A percentile compares a stretch with the other conserved stretches of the same genome.
Conservation (phyloP, 2,329 filamentous ascomycete genomes). For the Xylaria sp. region DNA sequence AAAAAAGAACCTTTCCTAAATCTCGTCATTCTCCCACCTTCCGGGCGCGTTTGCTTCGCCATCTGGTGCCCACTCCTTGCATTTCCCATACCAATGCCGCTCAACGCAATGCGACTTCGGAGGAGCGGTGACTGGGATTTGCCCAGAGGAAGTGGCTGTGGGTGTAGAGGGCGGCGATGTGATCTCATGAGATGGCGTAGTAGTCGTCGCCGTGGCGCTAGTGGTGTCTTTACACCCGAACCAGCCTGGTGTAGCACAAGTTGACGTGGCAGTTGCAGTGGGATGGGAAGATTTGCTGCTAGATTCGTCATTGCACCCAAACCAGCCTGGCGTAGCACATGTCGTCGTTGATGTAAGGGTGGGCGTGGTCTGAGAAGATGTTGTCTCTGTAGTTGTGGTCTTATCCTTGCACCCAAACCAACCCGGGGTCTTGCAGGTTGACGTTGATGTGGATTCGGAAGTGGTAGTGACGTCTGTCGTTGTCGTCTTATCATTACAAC, state of each 20-base stretch:
- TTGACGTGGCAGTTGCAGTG: conserved; percentile 46
- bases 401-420: conserved; percentile 73
- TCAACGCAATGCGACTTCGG: conserved; percentile 34
- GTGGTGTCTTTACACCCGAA: conserved; percentile 64
- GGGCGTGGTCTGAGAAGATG: conserved; percentile 46
- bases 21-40: conserved; percentile 36
- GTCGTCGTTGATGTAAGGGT: conserved; percentile 48
- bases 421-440: conserved; percentile 65
- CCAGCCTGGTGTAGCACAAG: conserved; percentile 66
- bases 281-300: conserved; percentile 51
- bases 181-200: conserved; percentile 31
- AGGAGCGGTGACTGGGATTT: conserved; percentile 16
- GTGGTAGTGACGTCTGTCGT: conserved; percentile 51
- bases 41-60: neutral
- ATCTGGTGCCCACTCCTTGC: conserved; percentile 35
- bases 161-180: conserved; percentile 38
- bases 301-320: conserved; percentile 71
- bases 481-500: conserved; percentile 72
- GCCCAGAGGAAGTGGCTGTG: conserved; percentile 22
- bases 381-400: conserved; percentile 52
- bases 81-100: conserved; percentile 39
- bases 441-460: conserved; percentile 47
- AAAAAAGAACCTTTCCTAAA: conserved; percentile 26
- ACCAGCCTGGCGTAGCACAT: conserved; percentile 24
- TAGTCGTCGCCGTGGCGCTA: conserved; percentile 38